A percentile compares a stretch with the other conserved stretches of the same genome.
These are phyloP conservation scores for Cryphonectria naterciae DNA, from an alignment of 2,329 filamentous ascomycete species.

Conservation along the genomic window DNA sequence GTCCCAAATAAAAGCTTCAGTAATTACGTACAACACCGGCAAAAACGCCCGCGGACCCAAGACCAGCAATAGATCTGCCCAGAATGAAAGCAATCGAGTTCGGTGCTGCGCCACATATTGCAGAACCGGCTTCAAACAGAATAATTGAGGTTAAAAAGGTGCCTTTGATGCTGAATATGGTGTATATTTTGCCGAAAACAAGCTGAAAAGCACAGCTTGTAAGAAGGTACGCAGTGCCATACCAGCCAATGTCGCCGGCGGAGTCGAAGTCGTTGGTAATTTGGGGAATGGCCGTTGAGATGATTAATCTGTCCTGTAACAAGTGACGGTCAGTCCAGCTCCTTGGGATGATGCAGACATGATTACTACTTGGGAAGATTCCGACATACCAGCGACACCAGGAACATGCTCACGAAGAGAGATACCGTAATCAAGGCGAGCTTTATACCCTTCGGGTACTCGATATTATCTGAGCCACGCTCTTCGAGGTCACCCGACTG, in stretches of 20 bases:
- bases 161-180: constrained; percentile 23
- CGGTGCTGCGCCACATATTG: constrained; percentile 36
- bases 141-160: constrained; percentile 22
- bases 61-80: constrained; percentile 35
- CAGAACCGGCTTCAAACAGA: constrained; percentile 31
- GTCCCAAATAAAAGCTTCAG: too few species aligned
- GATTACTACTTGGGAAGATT: not conserved
- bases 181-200: constrained; percentile 28
- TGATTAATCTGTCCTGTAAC: constrained; percentile 16
- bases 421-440: constrained; percentile 46
- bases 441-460: constrained; percentile 42
- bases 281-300: constrained; percentile 33
- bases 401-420: constrained; percentile 48
- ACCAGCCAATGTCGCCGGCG: constrained; percentile 42
- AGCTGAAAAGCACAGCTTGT: constrained; percentile 22
- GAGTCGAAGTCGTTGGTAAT: constrained; percentile 40
- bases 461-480: not conserved
- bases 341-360: not conserved
- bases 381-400: constrained; percentile 30
- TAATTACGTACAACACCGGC: constrained; percentile 31
- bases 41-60: constrained; percentile 35
- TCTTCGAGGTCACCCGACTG: not conserved
- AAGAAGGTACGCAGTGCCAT: constrained; percentile 38
- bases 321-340: not conserved
- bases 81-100: constrained; percentile 35